Percentiles rank a stretch among this genome's conserved stretches.
Conservation (phyloP, 495 filamentous ascomycete species). For the Thermothielavioides terrestris region DNA sequence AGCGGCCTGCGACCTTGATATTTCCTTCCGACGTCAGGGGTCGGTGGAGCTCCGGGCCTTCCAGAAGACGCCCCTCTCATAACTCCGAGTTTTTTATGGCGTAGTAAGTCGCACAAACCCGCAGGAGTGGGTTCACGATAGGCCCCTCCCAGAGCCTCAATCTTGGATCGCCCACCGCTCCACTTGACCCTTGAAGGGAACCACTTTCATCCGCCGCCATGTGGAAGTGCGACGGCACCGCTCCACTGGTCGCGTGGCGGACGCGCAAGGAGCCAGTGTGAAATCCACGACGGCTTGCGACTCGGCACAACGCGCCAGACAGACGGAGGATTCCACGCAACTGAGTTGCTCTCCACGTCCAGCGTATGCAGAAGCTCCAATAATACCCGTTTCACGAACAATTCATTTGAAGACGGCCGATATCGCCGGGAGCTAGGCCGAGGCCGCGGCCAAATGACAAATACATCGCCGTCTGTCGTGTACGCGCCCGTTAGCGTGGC, state of each 20-base stretch:
- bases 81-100: constrained; percentile 27
- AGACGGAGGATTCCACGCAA: too few relatives aligned
- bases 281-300: not conserved
- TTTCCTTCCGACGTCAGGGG: not conserved
- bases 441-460: too few relatives aligned
- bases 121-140: constrained; percentile 33
- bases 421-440: too few relatives aligned
- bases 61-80: constrained; percentile 27
- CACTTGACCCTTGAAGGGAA: constrained; percentile 22
- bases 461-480: too few relatives aligned
- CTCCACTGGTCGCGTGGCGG: constrained; percentile 4
- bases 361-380: too few relatives aligned
- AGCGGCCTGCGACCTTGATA: not conserved
- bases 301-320: too few relatives aligned
- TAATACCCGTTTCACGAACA: too few relatives aligned
- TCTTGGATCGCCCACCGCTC: constrained; percentile 27
- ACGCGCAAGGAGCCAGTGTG: constrained; percentile 3
- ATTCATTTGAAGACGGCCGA: too few relatives aligned
- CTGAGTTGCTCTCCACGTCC: too few relatives aligned
- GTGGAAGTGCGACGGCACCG: constrained; percentile 4
- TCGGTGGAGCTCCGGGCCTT: constrained; percentile 21
- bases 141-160: constrained; percentile 36
- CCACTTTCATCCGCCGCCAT: constrained; percentile 23
- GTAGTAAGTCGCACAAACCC: constrained; percentile 33
- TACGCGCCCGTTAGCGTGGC: not conserved